Evolutionary conservation across 192 early-diverging fungal genomes (phyloP).

Genomic region (Mortierella claussenii): DNA sequence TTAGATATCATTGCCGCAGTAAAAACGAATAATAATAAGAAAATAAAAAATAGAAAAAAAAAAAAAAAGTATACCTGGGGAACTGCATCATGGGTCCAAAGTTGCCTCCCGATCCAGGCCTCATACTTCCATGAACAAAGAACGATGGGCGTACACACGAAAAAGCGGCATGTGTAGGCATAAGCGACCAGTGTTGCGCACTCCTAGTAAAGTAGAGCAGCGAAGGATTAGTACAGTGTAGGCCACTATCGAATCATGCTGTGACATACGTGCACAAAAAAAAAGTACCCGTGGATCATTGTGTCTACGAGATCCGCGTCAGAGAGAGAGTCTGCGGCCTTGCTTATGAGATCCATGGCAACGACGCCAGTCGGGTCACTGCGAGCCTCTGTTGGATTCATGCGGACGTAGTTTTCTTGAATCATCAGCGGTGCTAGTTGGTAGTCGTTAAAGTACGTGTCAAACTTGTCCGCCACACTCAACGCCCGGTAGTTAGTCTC

Average conservation of each 20-base stretch:
- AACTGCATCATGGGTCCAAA: conserved; percentile 50
- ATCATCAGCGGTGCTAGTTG: conserved; percentile 91
- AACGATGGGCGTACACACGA: conserved; percentile 89
- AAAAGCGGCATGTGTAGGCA: conserved; percentile 87
- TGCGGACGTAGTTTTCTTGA: conserved; percentile 93
- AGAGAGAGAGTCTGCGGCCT: conserved; percentile 89
- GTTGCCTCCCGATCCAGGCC: conserved; percentile 30
- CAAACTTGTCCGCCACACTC: conserved; percentile 74
- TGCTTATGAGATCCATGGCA: conserved; percentile 70
- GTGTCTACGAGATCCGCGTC: conserved; percentile 84
- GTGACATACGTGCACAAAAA: conserved; percentile 16
- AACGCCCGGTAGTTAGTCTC: conserved; percentile 30
- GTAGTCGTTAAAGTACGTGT: conserved; percentile 93
- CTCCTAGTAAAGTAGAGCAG: too few relatives aligned
- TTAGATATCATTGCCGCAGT: too few relatives aligned
- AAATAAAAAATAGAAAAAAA: too few relatives aligned
- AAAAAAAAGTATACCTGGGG: conserved; percentile 42
- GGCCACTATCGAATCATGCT: too few relatives aligned
- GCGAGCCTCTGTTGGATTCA: conserved; percentile 62
- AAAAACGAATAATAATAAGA: too few relatives aligned
- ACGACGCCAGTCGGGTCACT: conserved; percentile 6
- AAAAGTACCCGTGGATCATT: conserved; percentile 71
- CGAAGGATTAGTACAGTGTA: too few relatives aligned
- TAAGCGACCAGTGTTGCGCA: conserved; percentile 87
- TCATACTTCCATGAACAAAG: conserved; percentile 75